These are phyloP conservation scores for Aspergillus floridensis DNA, from an alignment of 2,329 filamentous ascomycete genomes.

Conservation along the genomic window DNA sequence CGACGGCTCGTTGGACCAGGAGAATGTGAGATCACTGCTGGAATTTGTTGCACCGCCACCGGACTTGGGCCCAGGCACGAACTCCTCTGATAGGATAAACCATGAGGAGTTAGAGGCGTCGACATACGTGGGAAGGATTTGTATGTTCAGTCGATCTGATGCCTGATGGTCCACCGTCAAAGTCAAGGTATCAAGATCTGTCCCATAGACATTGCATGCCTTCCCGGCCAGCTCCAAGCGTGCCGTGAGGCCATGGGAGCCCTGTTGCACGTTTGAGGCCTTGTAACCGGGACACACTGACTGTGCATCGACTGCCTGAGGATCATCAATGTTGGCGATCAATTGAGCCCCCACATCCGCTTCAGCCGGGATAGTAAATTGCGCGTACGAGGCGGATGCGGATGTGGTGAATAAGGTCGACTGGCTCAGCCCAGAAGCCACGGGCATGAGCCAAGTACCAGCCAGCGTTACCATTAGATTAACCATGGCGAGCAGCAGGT, in stretches of 20 bases:
- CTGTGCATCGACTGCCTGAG: slow-evolving; percentile 62
- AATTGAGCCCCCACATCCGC: slow-evolving; percentile 48
- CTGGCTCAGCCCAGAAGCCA: slow-evolving; percentile 24
- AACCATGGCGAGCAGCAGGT: slow-evolving; percentile 22
- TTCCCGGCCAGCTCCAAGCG: slow-evolving; percentile 52
- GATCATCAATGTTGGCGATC: slow-evolving; percentile 64
- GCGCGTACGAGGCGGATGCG: slow-evolving; percentile 20
- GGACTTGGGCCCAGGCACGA: slow-evolving; percentile 57
- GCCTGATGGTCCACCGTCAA: slow-evolving; percentile 68
- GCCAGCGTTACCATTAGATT: slow-evolving; percentile 21
- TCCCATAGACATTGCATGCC: slow-evolving; percentile 72
- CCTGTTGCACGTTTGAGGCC: slow-evolving; percentile 50
- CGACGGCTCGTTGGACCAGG: slow-evolving; percentile 56
- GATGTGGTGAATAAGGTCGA: slow-evolving; percentile 15
- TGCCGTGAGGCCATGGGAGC: slow-evolving; percentile 51
- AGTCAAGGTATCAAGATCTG: slow-evolving; percentile 65
- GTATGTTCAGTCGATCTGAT: slow-evolving; percentile 64
- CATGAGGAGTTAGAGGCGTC: slow-evolving; percentile 61
- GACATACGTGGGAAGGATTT: slow-evolving; percentile 66
- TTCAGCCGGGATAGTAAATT: slow-evolving; percentile 50
- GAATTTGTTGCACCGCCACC: slow-evolving; percentile 41
- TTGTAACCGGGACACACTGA: slow-evolving; percentile 61
- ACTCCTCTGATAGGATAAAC: slow-evolving; percentile 63
- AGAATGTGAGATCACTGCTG: slow-evolving; percentile 49
- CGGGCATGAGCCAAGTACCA: slow-evolving; percentile 26